Evolutionary conservation across 805 yeast species (phyloP).

Genomic region (Phaffomyces antillensis): DNA sequence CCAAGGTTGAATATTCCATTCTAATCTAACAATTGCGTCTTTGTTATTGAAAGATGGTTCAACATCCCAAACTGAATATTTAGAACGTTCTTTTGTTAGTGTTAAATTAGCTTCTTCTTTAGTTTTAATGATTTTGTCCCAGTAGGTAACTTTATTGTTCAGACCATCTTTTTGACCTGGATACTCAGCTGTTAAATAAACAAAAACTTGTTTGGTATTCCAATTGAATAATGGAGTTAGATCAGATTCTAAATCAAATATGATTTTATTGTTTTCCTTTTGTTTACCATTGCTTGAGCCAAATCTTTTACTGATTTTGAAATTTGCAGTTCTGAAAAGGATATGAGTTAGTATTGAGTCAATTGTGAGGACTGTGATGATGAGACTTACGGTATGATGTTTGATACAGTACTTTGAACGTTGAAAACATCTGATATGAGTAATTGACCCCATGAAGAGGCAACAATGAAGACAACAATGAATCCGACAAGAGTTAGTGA

Average conservation of each 20-base stretch:
- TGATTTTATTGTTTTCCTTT: conserved; percentile 67
- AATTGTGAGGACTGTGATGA: not conserved
- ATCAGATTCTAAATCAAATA: conserved; percentile 71
- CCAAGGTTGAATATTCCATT: conserved; percentile 91
- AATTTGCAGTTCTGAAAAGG: conserved; percentile 26
- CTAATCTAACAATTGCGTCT: conserved; percentile 61
- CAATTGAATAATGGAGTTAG: conserved; percentile 80
- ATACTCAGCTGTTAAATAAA: conserved; percentile 83
- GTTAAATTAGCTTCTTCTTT: conserved; percentile 52
- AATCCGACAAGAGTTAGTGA: conserved; percentile 45
- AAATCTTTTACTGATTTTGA: conserved; percentile 51
- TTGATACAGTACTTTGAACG: conserved; percentile 30
- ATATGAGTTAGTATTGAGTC: conserved; percentile 15
- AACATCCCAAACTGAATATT: conserved; percentile 86
- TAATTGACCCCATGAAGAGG: conserved; percentile 44
- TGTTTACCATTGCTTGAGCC: conserved; percentile 63
- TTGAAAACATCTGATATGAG: conserved; percentile 37
- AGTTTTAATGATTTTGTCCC: conserved; percentile 76
- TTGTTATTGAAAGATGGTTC: conserved; percentile 50
- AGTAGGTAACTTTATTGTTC: conserved; percentile 68
- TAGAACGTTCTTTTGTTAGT: conserved; percentile 49
- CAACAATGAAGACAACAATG: conserved; percentile 39
- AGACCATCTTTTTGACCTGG: conserved; percentile 30
- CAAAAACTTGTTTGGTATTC: conserved; percentile 96
- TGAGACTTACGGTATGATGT: conserved; percentile 27